A percentile compares a stretch with the other conserved stretches of the same genome.
phyloP scores from a whole-genome alignment of 2,329 filamentous ascomycete genomes.

The Aspergillus ruber region DNA sequence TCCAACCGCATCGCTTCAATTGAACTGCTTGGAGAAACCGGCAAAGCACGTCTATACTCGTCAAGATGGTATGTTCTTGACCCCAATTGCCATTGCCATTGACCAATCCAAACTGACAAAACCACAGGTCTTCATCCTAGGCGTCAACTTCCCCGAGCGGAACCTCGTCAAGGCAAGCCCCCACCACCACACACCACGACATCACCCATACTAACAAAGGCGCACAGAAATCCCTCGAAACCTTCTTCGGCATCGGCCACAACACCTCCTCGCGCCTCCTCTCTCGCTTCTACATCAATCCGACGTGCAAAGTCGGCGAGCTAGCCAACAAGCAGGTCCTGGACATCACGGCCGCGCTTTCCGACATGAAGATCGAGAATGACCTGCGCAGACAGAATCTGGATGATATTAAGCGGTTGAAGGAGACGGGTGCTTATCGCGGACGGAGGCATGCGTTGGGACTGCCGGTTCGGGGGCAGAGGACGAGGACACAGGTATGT shows the following conservation, averaged over 20 bases:
- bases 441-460: slow-evolving; percentile 89
- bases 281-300: slow-evolving; percentile 83
- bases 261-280: slow-evolving; percentile 67
- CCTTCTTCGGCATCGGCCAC: slow-evolving; percentile 79
- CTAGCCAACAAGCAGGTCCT: slow-evolving; percentile 71
- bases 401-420: slow-evolving; percentile 79
- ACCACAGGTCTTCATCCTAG: slow-evolving; percentile 71
- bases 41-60: slow-evolving; percentile 5
- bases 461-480: slow-evolving; percentile 84
- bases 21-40: not conserved
- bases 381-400: slow-evolving; percentile 70
- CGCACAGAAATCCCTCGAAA: slow-evolving; percentile 55
- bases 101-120: slow-evolving; percentile 7
- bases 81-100: not conserved
- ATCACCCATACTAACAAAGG: slow-evolving; percentile 6
- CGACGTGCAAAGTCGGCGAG: slow-evolving; percentile 68
- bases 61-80: slow-evolving; percentile 25
- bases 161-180: slow-evolving; percentile 70
- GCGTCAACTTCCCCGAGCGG: slow-evolving; percentile 76
- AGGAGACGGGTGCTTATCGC: slow-evolving; percentile 84
- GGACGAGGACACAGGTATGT: slow-evolving; percentile 67
- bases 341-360: slow-evolving; percentile 75
- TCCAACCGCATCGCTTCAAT: not conserved
- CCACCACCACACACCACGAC: slow-evolving; percentile 1
- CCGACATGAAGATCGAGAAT: slow-evolving; percentile 89